A percentile compares a stretch with the other conserved stretches of the same genome.
These are phyloP conservation scores for Clonostachys solani DNA, from an alignment of 2,329 filamentous ascomycete genomes.

Conservation along the genomic window DNA sequence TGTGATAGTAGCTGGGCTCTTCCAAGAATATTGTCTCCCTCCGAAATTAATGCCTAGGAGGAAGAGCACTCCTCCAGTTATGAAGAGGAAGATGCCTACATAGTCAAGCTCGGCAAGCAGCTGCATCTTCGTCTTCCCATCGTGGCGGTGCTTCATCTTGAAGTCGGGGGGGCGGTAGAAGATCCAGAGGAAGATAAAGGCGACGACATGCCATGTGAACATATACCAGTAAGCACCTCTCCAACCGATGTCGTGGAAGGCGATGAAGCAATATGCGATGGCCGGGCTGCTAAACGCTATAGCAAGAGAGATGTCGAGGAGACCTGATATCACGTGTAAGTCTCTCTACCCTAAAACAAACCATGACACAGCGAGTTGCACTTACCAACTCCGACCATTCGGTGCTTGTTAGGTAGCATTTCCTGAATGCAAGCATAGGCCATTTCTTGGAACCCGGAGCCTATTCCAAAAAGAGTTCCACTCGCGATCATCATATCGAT, in stretches of 20 bases:
- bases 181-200: constrained; percentile 11
- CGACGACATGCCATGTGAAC: constrained; percentile 20
- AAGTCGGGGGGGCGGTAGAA: constrained; percentile 29
- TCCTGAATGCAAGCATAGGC: constrained; percentile 27
- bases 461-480: constrained; percentile 31
- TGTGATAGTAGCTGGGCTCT: constrained; percentile 14
- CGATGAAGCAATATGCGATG: constrained; percentile 24
- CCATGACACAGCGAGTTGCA: constrained; percentile 14
- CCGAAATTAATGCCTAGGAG: constrained; percentile 21
- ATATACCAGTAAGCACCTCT: constrained; percentile 24
- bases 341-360: constrained; percentile 8
- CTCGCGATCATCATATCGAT: constrained; percentile 33
- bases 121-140: constrained; percentile 16
- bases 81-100: constrained; percentile 17
- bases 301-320: neutral
- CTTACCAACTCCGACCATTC: constrained; percentile 26
- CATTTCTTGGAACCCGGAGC: constrained; percentile 31
- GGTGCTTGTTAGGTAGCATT: constrained; percentile 27
- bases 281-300: constrained; percentile 19
- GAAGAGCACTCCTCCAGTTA: constrained; percentile 15
- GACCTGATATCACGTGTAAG: neutral
- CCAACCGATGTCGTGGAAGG: constrained; percentile 18
- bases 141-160: constrained; percentile 21
- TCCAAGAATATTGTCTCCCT: constrained; percentile 20
- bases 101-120: constrained; percentile 16